Evolutionary conservation across 2,329 filamentous ascomycete genomes (phyloP).

Genomic region (Talaromyces islandicus): DNA sequence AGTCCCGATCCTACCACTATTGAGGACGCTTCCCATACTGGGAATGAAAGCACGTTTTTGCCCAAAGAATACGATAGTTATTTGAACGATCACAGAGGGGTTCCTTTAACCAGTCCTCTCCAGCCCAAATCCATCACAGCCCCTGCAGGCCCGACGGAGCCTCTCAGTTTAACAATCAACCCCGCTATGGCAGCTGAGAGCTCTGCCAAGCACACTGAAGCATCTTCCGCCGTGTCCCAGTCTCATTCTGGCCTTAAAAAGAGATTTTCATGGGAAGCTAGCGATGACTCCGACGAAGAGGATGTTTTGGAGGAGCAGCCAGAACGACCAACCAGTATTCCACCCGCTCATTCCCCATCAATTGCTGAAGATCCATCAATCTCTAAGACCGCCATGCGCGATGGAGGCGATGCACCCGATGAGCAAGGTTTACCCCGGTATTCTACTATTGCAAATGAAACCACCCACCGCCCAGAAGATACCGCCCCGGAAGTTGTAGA

Average conservation of each 20-base stretch:
- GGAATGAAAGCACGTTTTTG: not conserved
- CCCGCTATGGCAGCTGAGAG: constrained; percentile 16
- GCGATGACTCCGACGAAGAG: constrained; percentile 13
- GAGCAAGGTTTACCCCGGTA: not conserved
- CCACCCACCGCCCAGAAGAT: not conserved
- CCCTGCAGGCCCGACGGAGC: constrained; percentile 14
- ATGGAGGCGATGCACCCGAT: not conserved
- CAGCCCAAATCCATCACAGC: constrained; percentile 9
- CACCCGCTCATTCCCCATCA: constrained; percentile 1
- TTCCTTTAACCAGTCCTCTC: constrained; percentile 14
- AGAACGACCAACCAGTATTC: not conserved
- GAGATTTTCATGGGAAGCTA: constrained; percentile 40
- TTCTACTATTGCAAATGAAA: not conserved
- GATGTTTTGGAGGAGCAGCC: constrained; percentile 5
- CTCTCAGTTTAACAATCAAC: constrained; percentile 14
- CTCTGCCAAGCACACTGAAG: constrained; percentile 11
- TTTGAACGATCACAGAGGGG: constrained; percentile 23
- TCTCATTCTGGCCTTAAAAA: constrained; percentile 25
- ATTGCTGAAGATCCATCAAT: not conserved
- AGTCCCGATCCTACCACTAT: constrained; percentile 25
- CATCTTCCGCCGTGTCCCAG: constrained; percentile 14
- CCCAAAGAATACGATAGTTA: constrained; percentile 29
- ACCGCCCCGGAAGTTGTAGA: not conserved
- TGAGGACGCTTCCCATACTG: not conserved
- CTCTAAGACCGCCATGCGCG: not conserved